A percentile compares a stretch with the other conserved stretches of the same genome.
These are phyloP conservation scores for Citrus australasica DNA, from an alignment of 345 rosid genomes.

Conservation along the genomic window DNA sequence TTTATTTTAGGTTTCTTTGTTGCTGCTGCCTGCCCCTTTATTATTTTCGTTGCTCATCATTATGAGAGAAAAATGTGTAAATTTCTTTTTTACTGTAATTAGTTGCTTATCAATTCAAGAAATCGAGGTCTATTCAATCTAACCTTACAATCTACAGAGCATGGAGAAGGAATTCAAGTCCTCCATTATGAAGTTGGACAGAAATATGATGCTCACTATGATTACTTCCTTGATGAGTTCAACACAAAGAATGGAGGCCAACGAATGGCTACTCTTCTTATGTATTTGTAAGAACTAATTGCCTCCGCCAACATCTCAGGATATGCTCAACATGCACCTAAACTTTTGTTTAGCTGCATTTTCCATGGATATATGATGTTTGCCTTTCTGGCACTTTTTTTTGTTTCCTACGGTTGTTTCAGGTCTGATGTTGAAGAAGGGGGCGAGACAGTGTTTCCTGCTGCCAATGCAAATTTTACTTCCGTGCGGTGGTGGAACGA, in stretches of 20 bases:
- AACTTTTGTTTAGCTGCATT: background rate
- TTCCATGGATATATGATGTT: background rate
- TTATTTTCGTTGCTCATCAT: background rate
- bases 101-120: background rate
- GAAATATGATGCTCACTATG: slow-evolving; percentile 85
- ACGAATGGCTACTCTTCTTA: slow-evolving; percentile 86
- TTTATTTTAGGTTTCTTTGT: too few relatives aligned
- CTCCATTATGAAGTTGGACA: slow-evolving; percentile 91
- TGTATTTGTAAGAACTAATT: slow-evolving; percentile 70
- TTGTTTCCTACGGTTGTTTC: slow-evolving; percentile 10
- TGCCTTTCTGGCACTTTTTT: slow-evolving; percentile 1
- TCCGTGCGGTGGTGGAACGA: slow-evolving; percentile 76
- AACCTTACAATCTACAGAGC: slow-evolving; percentile 46
- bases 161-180: slow-evolving; percentile 92
- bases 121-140: background rate
- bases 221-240: slow-evolving; percentile 91
- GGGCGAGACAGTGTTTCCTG: slow-evolving; percentile 92
- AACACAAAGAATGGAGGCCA: slow-evolving; percentile 92
- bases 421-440: slow-evolving; percentile 99
- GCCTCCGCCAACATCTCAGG: background rate
- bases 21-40: background rate
- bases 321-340: background rate
- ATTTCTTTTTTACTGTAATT: background rate
- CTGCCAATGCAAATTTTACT: slow-evolving; percentile 59
- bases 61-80: background rate